phyloP scores from a whole-genome alignment of 169 alveolate genomes.

The Babesia bovis region DNA sequence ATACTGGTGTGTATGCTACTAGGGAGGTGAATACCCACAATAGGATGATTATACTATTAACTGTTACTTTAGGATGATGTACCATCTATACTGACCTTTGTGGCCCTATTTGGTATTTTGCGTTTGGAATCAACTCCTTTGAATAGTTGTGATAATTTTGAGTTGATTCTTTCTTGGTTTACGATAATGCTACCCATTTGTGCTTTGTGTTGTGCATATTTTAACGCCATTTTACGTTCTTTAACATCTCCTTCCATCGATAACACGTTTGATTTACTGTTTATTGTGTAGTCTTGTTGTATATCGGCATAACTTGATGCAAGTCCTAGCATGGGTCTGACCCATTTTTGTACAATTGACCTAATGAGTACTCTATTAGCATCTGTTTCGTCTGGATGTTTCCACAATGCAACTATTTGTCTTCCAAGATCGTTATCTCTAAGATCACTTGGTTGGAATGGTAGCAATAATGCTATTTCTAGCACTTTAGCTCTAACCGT shows the following conservation, averaged over 20 bases:
- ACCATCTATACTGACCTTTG: conserved; percentile 61
- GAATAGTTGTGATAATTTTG: conserved; percentile 59
- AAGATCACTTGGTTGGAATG: conserved; percentile 77
- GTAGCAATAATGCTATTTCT: conserved; percentile 74
- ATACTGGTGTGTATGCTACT: neutral
- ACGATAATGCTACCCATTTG: conserved; percentile 44
- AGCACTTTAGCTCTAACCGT: conserved; percentile 78
- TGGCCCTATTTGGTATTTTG: conserved; percentile 56
- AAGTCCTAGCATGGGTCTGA: conserved; percentile 78
- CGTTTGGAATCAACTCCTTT: conserved; percentile 48
- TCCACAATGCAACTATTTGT: conserved; percentile 76
- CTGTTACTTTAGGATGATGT: neutral
- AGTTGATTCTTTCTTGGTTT: conserved; percentile 57
- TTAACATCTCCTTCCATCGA: conserved; percentile 37
- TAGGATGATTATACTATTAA: neutral
- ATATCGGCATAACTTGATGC: conserved; percentile 69
- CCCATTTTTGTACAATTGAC: conserved; percentile 81
- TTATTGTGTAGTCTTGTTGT: conserved; percentile 34
- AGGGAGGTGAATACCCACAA: neutral
- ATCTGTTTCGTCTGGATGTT: conserved; percentile 80
- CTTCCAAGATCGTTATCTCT: conserved; percentile 82
- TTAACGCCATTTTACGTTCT: conserved; percentile 32
- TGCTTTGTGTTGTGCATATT: conserved; percentile 15
- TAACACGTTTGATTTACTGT: conserved; percentile 5
- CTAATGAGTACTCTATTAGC: conserved; percentile 78